Conservation (phyloP, 1,284 basidiomycete genomes). For the Takashimella tepidaria region DNA sequence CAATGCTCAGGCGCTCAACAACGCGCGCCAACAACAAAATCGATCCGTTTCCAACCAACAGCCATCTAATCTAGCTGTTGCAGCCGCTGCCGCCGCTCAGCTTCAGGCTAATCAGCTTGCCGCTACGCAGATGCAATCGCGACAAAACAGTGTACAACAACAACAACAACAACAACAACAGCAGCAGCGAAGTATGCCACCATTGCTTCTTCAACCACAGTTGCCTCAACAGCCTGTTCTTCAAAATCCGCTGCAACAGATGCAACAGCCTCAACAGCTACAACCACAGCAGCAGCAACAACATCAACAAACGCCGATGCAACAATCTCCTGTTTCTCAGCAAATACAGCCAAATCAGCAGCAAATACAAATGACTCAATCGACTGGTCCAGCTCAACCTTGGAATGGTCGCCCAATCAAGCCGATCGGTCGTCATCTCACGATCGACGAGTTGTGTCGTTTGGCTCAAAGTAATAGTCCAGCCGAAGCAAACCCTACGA, state of each 20-base stretch:
- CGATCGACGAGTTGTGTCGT: conserved; percentile 1
- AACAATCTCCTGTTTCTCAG: neutral
- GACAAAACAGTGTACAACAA: neutral
- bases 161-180: neutral
- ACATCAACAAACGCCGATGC: conserved; percentile 11
- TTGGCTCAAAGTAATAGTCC: conserved; percentile 7
- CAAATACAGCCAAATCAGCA: neutral
- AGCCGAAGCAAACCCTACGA: conserved; percentile 9
- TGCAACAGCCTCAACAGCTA: neutral
- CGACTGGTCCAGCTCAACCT: conserved; percentile 1
- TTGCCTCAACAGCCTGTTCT: neutral
- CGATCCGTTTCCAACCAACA: neutral
- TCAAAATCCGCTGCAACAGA: neutral
- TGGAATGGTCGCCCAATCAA: neutral
- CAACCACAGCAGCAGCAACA: conserved; percentile 3
- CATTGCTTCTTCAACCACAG: neutral
- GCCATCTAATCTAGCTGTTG: no score
- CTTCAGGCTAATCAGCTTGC: no score
- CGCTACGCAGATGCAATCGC: neutral
- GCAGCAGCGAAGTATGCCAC: no score
- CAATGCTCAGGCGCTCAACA: neutral
- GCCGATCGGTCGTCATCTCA: neutral
- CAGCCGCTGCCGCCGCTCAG: no score
- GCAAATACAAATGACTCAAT: conserved; percentile 3
- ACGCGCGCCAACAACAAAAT: neutral